Percentiles rank a stretch among this genome's conserved stretches.
Conservation (phyloP, 345 rosid genomes). For the Eucalyptus paniculata region DNA sequence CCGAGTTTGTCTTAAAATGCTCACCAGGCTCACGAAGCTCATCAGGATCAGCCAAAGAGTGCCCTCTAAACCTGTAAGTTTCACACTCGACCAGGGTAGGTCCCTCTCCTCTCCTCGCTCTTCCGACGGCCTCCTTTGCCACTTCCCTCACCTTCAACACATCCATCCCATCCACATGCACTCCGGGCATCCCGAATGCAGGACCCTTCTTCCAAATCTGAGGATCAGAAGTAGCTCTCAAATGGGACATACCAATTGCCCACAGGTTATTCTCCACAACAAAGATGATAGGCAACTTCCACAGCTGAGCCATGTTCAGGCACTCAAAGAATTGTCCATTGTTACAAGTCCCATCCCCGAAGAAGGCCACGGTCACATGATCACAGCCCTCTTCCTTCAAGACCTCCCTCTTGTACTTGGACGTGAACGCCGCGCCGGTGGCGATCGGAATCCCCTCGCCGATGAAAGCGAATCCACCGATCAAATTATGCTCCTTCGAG, state of each 20-base stretch:
- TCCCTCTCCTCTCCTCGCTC: constrained; percentile 59
- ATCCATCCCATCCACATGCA: constrained; percentile 60
- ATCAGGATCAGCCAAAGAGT: constrained; percentile 64
- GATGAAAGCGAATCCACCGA: constrained; percentile 55
- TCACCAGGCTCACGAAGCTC: constrained; percentile 60
- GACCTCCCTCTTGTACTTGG: constrained; percentile 36
- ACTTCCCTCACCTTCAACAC: constrained; percentile 59
- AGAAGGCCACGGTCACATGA: constrained; percentile 41
- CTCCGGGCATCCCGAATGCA: constrained; percentile 52
- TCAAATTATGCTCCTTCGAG: constrained; percentile 48
- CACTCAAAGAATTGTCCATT: constrained; percentile 64
- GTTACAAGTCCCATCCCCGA: constrained; percentile 52
- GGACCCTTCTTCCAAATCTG: constrained; percentile 56
- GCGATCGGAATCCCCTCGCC: constrained; percentile 61
- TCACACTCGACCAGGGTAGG: constrained; percentile 59
- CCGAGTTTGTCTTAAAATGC: not conserved
- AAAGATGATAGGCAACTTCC: constrained; percentile 55
- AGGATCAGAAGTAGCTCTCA: constrained; percentile 57
- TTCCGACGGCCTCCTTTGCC: constrained; percentile 35
- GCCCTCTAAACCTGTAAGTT: constrained; percentile 55
- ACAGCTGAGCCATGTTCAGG: constrained; percentile 51
- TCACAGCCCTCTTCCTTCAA: constrained; percentile 28
- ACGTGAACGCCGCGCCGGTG: constrained; percentile 43
- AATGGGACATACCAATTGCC: constrained; percentile 59
- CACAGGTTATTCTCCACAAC: constrained; percentile 61